A percentile compares a stretch with the other conserved stretches of the same genome.
phyloP scores from a whole-genome alignment of 805 yeast species.

The Clavispora phyllophila region DNA sequence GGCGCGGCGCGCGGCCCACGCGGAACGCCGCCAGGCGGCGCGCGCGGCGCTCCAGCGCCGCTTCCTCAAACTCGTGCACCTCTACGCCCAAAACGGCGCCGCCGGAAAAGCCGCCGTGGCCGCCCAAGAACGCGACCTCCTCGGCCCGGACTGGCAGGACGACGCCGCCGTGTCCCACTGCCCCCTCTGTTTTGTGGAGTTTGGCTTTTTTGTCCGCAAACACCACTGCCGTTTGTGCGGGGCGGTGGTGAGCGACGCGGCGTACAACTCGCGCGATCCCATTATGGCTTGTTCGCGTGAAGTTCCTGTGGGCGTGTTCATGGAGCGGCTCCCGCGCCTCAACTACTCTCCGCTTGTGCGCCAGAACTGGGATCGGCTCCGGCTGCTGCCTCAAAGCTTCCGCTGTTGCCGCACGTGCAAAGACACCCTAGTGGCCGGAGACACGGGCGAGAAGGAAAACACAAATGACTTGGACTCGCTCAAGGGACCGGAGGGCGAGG shows the following conservation, averaged over 20 bases:
- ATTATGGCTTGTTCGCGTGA: constrained; percentile 62
- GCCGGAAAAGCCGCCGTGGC: constrained; percentile 2
- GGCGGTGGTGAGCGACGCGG: constrained; percentile 67
- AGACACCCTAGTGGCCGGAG: not conserved
- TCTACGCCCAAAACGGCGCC: constrained; percentile 9
- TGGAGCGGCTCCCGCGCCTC: constrained; percentile 33
- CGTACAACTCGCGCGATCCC: constrained; percentile 22
- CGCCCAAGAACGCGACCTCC: constrained; percentile 22
- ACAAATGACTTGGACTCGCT: not conserved
- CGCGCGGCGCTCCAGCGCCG: constrained; percentile 57
- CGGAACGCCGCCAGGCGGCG: constrained; percentile 48
- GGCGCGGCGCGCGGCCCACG: constrained; percentile 34
- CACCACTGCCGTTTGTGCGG: constrained; percentile 96
- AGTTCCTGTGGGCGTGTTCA: constrained; percentile 47
- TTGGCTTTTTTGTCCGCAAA: constrained; percentile 56
- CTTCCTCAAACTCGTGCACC: constrained; percentile 41
- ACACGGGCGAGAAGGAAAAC: not conserved
- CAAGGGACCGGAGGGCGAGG: constrained; percentile 2
- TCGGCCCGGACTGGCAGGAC: constrained; percentile 58
- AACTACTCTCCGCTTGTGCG: constrained; percentile 27
- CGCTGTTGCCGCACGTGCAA: not conserved
- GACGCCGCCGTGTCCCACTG: constrained; percentile 47
- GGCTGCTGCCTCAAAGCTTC: not conserved
- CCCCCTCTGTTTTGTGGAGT: constrained; percentile 54
- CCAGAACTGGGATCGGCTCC: constrained; percentile 13